Conservation (phyloP, 495 filamentous ascomycete genomes). For the Penicillium goetzii region DNA sequence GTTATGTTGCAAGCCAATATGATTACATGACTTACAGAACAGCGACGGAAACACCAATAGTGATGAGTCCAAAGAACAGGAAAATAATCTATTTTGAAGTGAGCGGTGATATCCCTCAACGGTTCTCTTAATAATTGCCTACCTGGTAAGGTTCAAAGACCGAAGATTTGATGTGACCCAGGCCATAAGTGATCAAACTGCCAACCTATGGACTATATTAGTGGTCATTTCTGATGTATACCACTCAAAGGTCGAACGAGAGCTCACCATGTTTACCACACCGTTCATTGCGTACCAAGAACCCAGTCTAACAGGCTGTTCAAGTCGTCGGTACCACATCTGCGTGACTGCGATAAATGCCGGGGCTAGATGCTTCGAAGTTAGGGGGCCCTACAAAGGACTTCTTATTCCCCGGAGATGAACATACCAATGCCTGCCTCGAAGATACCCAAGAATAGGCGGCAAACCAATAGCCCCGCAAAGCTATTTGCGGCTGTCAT, state of each 20-base stretch:
- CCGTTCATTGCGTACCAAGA: slow-evolving; percentile 67
- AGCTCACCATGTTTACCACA: slow-evolving; percentile 55
- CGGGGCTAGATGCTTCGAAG: slow-evolving; percentile 44
- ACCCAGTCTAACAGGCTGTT: slow-evolving; percentile 61
- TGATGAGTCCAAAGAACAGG: slow-evolving; percentile 58
- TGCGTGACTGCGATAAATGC: slow-evolving; percentile 63
- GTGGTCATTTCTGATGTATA: background rate
- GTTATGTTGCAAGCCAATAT: background rate
- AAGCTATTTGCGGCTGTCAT: slow-evolving; percentile 62
- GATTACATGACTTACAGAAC: slow-evolving; percentile 38
- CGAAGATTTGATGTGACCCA: slow-evolving; percentile 60
- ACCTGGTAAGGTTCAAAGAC: slow-evolving; percentile 61
- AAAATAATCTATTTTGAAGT: slow-evolving; percentile 51
- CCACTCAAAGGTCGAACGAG: background rate
- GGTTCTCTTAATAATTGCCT: background rate
- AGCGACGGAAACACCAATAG: slow-evolving; percentile 50
- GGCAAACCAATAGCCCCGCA: slow-evolving; percentile 55
- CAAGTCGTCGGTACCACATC: slow-evolving; percentile 65
- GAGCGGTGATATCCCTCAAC: slow-evolving; percentile 11
- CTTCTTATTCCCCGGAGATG: background rate
- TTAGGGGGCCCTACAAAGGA: slow-evolving; percentile 5
- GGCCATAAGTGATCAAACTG: slow-evolving; percentile 59
- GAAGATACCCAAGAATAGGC: slow-evolving; percentile 66
- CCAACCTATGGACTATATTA: slow-evolving; percentile 34
- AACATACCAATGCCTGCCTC: slow-evolving; percentile 54